phyloP scores from a whole-genome alignment of 495 filamentous ascomycete genomes.

The Penicillium bialowiezense region DNA sequence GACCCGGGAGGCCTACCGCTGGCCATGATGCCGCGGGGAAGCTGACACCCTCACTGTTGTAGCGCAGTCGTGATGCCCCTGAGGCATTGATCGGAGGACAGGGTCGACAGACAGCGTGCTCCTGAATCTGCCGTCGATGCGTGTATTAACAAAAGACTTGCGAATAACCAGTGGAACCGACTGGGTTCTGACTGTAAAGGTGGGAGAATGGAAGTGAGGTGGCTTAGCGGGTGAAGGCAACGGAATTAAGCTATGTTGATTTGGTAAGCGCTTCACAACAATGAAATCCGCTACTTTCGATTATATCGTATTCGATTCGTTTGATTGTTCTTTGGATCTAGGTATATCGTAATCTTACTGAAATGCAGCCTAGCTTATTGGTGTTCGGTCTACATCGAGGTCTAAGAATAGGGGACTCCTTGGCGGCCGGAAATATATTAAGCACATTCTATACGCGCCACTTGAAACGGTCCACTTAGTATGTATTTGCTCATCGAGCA shows the following conservation, averaged over 20 bases:
- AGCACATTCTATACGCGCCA: not conserved
- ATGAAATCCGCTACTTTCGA: not conserved
- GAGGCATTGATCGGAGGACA: constrained; percentile 42
- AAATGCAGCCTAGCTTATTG: not conserved
- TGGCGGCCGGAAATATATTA: constrained; percentile 19
- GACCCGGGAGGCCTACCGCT: constrained; percentile 65
- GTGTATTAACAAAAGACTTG: not conserved
- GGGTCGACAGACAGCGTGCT: constrained; percentile 3
- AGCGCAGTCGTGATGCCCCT: constrained; percentile 31
- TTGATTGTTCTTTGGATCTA: not conserved
- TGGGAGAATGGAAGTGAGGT: constrained; percentile 15
- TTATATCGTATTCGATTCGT: not conserved
- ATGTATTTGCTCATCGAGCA: not conserved
- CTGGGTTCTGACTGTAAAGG: constrained; percentile 2
- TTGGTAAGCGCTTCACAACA: constrained; percentile 12
- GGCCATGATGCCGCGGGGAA: constrained; percentile 47
- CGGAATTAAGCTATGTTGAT: constrained; percentile 19
- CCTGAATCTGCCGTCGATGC: constrained; percentile 5
- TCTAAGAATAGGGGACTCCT: constrained; percentile 19
- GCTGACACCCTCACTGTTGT: constrained; percentile 39
- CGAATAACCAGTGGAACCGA: constrained; percentile 8
- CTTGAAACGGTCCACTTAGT: not conserved
- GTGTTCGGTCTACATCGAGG: constrained; percentile 6
- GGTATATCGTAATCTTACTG: not conserved
- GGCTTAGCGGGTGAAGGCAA: constrained; percentile 29